Conservation (phyloP, 805 yeast genomes). For the Wickerhamiella vanderwaltii region DNA sequence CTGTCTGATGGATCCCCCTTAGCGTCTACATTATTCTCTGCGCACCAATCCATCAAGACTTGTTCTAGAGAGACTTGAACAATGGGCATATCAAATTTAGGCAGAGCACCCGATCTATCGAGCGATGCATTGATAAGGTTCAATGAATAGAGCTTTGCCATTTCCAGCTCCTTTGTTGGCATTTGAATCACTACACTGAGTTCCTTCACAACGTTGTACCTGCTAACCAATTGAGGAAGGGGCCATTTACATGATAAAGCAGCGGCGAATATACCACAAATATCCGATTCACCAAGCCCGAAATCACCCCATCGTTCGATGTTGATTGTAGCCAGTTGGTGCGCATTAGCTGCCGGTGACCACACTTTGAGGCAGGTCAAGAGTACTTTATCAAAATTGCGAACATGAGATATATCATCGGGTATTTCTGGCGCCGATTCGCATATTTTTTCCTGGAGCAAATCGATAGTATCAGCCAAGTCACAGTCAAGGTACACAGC, state of each 20-base stretch:
- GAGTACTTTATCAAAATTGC: neutral
- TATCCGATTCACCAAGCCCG: neutral
- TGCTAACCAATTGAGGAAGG: neutral
- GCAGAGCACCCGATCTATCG: neutral
- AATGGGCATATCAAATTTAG: neutral
- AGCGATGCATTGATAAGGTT: constrained; percentile 4
- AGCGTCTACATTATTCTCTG: neutral
- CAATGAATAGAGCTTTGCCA: constrained; percentile 1
- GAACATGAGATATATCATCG: neutral
- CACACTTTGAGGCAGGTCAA: constrained; percentile 4
- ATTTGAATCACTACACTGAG: neutral
- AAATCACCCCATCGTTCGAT: neutral
- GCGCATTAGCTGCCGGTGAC: constrained; percentile 5
- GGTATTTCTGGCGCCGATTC: neutral
- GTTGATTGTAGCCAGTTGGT: neutral
- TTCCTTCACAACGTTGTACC: neutral
- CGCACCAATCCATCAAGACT: constrained; percentile 4
- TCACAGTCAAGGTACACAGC: neutral
- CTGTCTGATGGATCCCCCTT: neutral
- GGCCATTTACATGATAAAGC: constrained; percentile 1
- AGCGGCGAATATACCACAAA: neutral
- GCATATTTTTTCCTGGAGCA: neutral
- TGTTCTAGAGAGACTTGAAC: neutral
- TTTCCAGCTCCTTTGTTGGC: neutral
- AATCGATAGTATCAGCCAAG: constrained; percentile 2